Evolutionary conservation across 495 filamentous ascomycete genomes (phyloP).

Genomic region (Aspergillus avenaceus): DNA sequence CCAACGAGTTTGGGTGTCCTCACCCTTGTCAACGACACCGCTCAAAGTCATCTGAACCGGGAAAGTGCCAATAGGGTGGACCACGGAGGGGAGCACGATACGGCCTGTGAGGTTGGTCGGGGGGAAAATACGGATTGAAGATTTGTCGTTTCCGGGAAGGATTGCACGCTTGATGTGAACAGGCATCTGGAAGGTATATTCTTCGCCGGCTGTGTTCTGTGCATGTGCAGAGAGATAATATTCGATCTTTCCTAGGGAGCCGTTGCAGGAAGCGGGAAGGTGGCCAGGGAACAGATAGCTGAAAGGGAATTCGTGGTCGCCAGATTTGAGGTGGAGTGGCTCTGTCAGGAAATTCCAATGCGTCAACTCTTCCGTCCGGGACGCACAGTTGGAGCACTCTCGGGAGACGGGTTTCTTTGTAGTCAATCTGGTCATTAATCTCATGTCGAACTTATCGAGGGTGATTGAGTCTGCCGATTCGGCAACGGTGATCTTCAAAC

Average conservation of each 20-base stretch:
- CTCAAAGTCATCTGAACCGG: slow-evolving; percentile 73
- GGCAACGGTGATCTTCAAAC: slow-evolving; percentile 66
- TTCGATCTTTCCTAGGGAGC: slow-evolving; percentile 64
- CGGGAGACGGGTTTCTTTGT: slow-evolving; percentile 74
- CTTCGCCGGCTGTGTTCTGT: slow-evolving; percentile 52
- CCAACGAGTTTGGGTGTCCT: slow-evolving; percentile 70
- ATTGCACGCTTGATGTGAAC: slow-evolving; percentile 75
- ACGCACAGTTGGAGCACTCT: slow-evolving; percentile 73
- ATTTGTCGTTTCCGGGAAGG: slow-evolving; percentile 65
- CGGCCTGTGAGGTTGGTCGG: slow-evolving; percentile 87
- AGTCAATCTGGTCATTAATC: slow-evolving; percentile 58
- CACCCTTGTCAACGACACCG: slow-evolving; percentile 65
- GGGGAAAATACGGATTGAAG: slow-evolving; percentile 87
- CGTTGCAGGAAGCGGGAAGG: slow-evolving; percentile 76
- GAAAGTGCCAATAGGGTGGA: slow-evolving; percentile 85
- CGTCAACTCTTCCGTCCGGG: slow-evolving; percentile 64
- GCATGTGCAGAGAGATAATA: slow-evolving; percentile 80
- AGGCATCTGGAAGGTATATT: slow-evolving; percentile 58
- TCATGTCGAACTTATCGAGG: slow-evolving; percentile 67
- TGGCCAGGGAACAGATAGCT: slow-evolving; percentile 83
- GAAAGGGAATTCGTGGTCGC: slow-evolving; percentile 83
- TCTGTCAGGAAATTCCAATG: slow-evolving; percentile 75
- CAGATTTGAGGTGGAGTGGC: slow-evolving; percentile 56
- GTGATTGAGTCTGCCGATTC: slow-evolving; percentile 51
- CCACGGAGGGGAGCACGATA: slow-evolving; percentile 72